Evolutionary conservation across 2,329 filamentous ascomycete genomes (phyloP).

Genomic region (Pseudogymnoascus sp.): DNA sequence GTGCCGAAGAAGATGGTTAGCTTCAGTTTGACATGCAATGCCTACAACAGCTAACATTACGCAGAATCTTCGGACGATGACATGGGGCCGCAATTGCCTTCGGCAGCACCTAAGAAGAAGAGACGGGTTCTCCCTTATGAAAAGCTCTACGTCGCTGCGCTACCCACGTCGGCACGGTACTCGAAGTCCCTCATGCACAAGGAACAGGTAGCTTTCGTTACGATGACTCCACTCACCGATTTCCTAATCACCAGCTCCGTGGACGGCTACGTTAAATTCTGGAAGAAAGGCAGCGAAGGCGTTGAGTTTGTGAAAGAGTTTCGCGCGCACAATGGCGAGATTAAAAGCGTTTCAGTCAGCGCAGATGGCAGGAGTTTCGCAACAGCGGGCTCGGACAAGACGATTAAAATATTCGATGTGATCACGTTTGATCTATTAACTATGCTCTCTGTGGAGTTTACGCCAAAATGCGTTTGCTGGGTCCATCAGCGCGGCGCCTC

Average conservation of each 20-base stretch:
- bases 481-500: slow-evolving; percentile 84
- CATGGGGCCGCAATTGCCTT: slow-evolving; percentile 86
- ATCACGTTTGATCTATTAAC: slow-evolving; percentile 83
- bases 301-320: slow-evolving; percentile 99
- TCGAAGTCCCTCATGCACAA: slow-evolving; percentile 98
- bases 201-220: slow-evolving; percentile 83
- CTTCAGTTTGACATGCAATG: neutral
- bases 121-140: slow-evolving; percentile 85
- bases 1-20: neutral
- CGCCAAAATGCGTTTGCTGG: slow-evolving; percentile 81
- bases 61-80: slow-evolving; percentile 71
- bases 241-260: slow-evolving; percentile 91
- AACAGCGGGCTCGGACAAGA: slow-evolving; percentile 71
- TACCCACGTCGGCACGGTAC: slow-evolving; percentile 75
- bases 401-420: slow-evolving; percentile 73
- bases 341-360: slow-evolving; percentile 77
- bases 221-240: slow-evolving; percentile 82
- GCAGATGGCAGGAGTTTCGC: slow-evolving; percentile 90
- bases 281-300: slow-evolving; percentile 87
- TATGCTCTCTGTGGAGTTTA: slow-evolving; percentile 70
- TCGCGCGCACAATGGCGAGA: slow-evolving; percentile 78
- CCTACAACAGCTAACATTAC: neutral
- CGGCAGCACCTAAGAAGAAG: slow-evolving; percentile 80
- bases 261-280: slow-evolving; percentile 98
- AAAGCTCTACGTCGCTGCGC: slow-evolving; percentile 85